Evolutionary conservation across 352 stramenopile genomes (phyloP).

Genomic region (Globisporangium barbulae): DNA sequence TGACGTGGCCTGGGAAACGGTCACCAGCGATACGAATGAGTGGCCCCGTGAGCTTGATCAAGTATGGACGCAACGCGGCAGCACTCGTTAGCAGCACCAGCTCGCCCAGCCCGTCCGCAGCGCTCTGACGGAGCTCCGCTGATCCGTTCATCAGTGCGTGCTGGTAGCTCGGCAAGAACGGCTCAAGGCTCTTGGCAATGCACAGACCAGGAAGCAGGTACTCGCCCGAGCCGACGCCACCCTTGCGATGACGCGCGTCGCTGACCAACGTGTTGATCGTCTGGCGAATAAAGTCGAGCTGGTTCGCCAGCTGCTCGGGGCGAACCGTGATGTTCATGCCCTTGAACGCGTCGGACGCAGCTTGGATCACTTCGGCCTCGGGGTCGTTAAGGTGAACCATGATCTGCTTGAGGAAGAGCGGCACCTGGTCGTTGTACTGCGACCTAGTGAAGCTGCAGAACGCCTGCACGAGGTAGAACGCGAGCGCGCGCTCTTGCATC

Average conservation of each 20-base stretch:
- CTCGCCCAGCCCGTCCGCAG: constrained; percentile 95
- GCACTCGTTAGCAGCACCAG: constrained; percentile 92
- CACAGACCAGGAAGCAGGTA: constrained; percentile 79
- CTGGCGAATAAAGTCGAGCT: constrained; percentile 97
- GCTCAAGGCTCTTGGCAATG: constrained; percentile 91
- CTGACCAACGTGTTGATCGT: constrained; percentile 96
- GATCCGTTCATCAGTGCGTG: constrained; percentile 96
- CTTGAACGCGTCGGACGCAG: constrained; percentile 86
- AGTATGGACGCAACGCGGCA: constrained; percentile 91
- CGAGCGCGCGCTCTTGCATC: constrained; percentile 81
- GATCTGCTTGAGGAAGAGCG: constrained; percentile 95
- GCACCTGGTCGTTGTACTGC: constrained; percentile 93
- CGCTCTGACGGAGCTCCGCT: constrained; percentile 84
- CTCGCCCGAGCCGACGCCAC: constrained; percentile 71
- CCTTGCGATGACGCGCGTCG: constrained; percentile 93
- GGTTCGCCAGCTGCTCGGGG: constrained; percentile 91
- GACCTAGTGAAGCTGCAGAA: constrained; percentile 85
- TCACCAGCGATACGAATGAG: constrained; percentile 99
- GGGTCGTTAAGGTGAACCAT: constrained; percentile 95
- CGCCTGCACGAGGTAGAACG: constrained; percentile 89
- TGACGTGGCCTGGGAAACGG: constrained; percentile 96
- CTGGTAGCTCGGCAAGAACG: constrained; percentile 97
- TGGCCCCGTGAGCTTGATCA: constrained; percentile 97
- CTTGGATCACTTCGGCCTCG: constrained; percentile 86
- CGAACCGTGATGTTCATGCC: constrained; percentile 90